Evolutionary conservation across 2,329 filamentous ascomycete species (phyloP), one percentile per base, ranked within the genome.

Genomic region (Cercospora sesami): DNA sequence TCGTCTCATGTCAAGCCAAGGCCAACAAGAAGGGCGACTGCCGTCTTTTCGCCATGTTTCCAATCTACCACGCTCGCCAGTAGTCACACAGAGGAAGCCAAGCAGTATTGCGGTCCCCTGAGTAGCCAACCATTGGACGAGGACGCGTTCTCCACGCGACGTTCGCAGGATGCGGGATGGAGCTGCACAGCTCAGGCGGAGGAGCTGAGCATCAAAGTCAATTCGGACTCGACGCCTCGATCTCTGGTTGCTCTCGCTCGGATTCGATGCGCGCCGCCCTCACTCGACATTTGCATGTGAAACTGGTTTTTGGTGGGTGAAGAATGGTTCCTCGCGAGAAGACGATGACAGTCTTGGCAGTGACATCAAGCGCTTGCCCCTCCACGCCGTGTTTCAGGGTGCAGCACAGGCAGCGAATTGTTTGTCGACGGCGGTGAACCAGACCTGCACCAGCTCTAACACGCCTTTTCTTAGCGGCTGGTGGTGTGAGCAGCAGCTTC

Each of bases 321-420:
- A 53, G 21, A 28, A 26, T 53, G 48, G 12, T 28, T 53, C 48
- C 14, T 53, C 23, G 48, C 48, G 48, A n/a, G 36, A 5, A 39
- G 36, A n/a, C 16, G 14, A 26, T 53, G 5, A 5, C 14, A 23
- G 23, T 28, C 48, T 53, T 53, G 48, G 48, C 48, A 30, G 48
- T 53, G 48, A 53, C 48, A 53, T 53, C 48, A 53, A 53, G 48
- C 48, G 48, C 48, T n/a, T 30, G 23, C 48, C 48, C 48, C 48
- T 23, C 48, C 48, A 23, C 42, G 10, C 9, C 1, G 23, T 30
- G 23, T 53, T 53, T 53, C 48, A 53, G 21, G 48, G 48, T 14
- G 48, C 48, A 16, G 48, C 48, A 16, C 21, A 23, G 21, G 48
- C 48, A 53, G 48, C 48, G 48, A 53, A 53, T 53, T 53, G 48